Percentiles rank a stretch among this genome's conserved stretches.
Conservation (phyloP, 2,329 filamentous ascomycete species). For the Aspergillus sp. region DNA sequence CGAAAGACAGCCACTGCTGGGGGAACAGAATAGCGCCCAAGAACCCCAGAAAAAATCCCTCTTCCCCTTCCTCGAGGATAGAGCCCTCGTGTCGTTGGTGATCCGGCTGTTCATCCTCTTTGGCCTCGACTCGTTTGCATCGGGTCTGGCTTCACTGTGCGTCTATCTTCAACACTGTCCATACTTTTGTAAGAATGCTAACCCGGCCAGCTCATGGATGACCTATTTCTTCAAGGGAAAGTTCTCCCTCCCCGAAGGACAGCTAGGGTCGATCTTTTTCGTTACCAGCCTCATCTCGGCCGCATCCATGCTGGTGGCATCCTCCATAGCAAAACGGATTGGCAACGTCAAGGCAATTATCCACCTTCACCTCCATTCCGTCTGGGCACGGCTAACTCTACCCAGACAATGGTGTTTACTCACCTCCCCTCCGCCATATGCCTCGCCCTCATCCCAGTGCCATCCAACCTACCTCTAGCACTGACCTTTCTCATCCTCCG, state of each 20-base stretch:
- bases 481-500: slow-evolving; percentile 62
- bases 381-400: slow-evolving; percentile 6
- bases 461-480: slow-evolving; percentile 53
- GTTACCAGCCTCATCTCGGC: slow-evolving; percentile 44
- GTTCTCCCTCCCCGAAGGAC: slow-evolving; percentile 52
- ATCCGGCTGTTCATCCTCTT: slow-evolving; percentile 64
- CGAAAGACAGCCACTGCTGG: slow-evolving; percentile 38
- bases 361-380: neutral
- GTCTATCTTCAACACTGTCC: slow-evolving; percentile 23
- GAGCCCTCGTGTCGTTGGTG: slow-evolving; percentile 37
- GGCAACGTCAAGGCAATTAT: slow-evolving; percentile 48
- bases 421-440: slow-evolving; percentile 69
- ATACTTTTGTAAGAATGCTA: slow-evolving; percentile 17
- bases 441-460: slow-evolving; percentile 61
- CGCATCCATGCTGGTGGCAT: slow-evolving; percentile 51
- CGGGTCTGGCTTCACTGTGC: slow-evolving; percentile 65
- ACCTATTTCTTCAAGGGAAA: slow-evolving; percentile 59
- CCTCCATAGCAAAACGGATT: slow-evolving; percentile 64
- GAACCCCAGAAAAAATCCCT: slow-evolving; percentile 33
- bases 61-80: slow-evolving; percentile 57
- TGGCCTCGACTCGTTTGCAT: slow-evolving; percentile 67
- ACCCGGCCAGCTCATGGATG: slow-evolving; percentile 42
- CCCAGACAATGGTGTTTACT: slow-evolving; percentile 70
- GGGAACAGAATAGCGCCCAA: slow-evolving; percentile 10
- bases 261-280: slow-evolving; percentile 55